Evolutionary conservation across 2,329 filamentous ascomycete genomes (phyloP).

Genomic region (Epichloe sp.): DNA sequence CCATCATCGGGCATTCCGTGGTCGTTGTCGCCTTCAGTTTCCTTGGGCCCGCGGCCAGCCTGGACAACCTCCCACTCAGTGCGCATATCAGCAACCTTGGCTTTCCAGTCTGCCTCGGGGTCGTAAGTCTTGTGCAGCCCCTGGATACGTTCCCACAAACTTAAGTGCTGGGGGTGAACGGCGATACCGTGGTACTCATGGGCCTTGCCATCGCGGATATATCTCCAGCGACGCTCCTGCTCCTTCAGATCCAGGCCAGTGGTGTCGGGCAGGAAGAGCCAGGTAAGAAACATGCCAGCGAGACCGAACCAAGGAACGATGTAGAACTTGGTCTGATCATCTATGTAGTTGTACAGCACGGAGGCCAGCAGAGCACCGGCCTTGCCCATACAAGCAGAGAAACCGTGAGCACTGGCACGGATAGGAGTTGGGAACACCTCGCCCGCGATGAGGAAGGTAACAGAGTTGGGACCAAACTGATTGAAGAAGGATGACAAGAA

Average conservation of each 20-base stretch:
- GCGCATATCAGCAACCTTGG: constrained; percentile 74
- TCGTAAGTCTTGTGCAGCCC: constrained; percentile 75
- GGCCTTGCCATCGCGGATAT: constrained; percentile 65
- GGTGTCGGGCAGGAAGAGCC: constrained; percentile 85
- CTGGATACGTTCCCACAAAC: constrained; percentile 70
- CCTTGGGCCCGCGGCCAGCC: constrained; percentile 32
- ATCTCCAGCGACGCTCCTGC: constrained; percentile 87
- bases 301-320: constrained; percentile 95
- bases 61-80: constrained; percentile 45
- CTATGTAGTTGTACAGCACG: constrained; percentile 91
- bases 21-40: constrained; percentile 27
- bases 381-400: constrained; percentile 87
- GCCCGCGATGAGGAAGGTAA: constrained; percentile 90
- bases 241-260: constrained; percentile 94
- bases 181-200: constrained; percentile 86
- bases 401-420: constrained; percentile 84
- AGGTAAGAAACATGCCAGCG: constrained; percentile 70
- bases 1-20: constrained; percentile 29
- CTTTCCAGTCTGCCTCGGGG: constrained; percentile 66
- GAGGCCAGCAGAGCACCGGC: constrained; percentile 75
- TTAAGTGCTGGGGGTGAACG: constrained; percentile 79
- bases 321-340: constrained; percentile 71
- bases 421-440: constrained; percentile 95
- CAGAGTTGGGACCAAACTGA: constrained; percentile 92
- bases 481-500: constrained; percentile 98